Conservation (phyloP, 2,329 filamentous ascomycete species). For the Fusarium sp. region DNA sequence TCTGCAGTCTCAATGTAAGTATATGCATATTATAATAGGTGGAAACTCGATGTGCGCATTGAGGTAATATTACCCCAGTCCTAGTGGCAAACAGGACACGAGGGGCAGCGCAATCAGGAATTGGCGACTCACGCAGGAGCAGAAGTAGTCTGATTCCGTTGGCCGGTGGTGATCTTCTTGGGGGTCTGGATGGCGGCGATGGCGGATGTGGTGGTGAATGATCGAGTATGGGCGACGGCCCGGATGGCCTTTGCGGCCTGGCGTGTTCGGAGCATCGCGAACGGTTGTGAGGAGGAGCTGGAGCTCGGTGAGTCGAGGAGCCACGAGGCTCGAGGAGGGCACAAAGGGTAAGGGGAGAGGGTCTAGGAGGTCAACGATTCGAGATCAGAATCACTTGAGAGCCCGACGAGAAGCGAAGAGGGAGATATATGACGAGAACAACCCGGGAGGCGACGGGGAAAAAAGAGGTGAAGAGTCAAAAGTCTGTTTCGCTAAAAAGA, state of each 20-base stretch:
- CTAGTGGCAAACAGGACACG: conserved; percentile 12
- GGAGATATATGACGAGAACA: conserved; percentile 14
- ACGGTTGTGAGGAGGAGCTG: conserved; percentile 23
- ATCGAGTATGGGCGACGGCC: conserved; percentile 56
- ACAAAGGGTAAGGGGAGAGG: conserved; percentile 13
- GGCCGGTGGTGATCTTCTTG: conserved; percentile 15
- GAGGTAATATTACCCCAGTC: conserved; percentile 1
- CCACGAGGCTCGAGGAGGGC: conserved; percentile 16
- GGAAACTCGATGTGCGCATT: conserved; percentile 7
- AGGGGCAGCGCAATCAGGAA: conserved; percentile 20
- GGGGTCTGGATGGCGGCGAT: conserved; percentile 50
- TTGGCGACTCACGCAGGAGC: conserved; percentile 64
- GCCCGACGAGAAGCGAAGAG: conserved; percentile 7
- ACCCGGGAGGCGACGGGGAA: conserved; percentile 23
- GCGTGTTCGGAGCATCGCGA: conserved; percentile 29
- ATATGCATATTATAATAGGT: conserved; percentile 15
- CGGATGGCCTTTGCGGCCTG: conserved; percentile 55
- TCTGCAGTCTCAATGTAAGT: conserved; percentile 40
- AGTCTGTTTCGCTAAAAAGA: conserved; percentile 22
- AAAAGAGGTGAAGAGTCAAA: conserved; percentile 17
- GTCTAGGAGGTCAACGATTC: conserved; percentile 12
- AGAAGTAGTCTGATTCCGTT: conserved; percentile 29
- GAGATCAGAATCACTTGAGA: conserved; percentile 31
- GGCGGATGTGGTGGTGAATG: conserved; percentile 55
- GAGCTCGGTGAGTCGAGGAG: conserved; percentile 20